Evolutionary conservation across 768 basidiomycete genomes (phyloP).

Genomic region (Lactarius sp.): DNA sequence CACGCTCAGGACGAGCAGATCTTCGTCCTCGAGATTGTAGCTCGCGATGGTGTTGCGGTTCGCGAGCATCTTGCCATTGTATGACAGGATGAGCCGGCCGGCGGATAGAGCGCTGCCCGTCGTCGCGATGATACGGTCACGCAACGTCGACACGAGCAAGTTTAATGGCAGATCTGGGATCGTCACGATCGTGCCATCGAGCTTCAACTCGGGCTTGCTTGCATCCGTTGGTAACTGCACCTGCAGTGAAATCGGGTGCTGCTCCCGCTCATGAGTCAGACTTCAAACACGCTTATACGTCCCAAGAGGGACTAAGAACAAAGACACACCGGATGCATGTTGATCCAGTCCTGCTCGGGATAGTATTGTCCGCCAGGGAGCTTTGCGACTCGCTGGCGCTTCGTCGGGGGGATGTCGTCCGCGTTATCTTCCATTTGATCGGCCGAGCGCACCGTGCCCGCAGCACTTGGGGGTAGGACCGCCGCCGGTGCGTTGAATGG

Average conservation of each 20-base stretch:
- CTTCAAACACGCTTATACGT: not conserved
- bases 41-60: slow-evolving; percentile 80
- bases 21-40: slow-evolving; percentile 91
- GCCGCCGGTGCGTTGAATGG: slow-evolving; percentile 58
- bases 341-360: slow-evolving; percentile 85
- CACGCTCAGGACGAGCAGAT: slow-evolving; percentile 70
- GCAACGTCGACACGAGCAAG: slow-evolving; percentile 79
- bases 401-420: slow-evolving; percentile 74
- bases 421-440: slow-evolving; percentile 72
- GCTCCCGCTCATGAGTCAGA: not conserved
- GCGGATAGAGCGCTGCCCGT: slow-evolving; percentile 76
- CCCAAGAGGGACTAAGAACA: slow-evolving; percentile 10
- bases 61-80: slow-evolving; percentile 78
- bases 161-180: slow-evolving; percentile 82
- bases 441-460: slow-evolving; percentile 71
- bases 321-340: slow-evolving; percentile 71
- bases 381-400: slow-evolving; percentile 83
- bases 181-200: slow-evolving; percentile 73
- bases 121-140: slow-evolving; percentile 79
- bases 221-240: slow-evolving; percentile 81
- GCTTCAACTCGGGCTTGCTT: slow-evolving; percentile 88
- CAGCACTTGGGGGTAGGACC: slow-evolving; percentile 39
- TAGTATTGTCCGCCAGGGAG: slow-evolving; percentile 80
- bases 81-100: slow-evolving; percentile 77
- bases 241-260: slow-evolving; percentile 82